Evolutionary conservation across 805 yeast species (phyloP).

Genomic region (Starmerella apis): DNA sequence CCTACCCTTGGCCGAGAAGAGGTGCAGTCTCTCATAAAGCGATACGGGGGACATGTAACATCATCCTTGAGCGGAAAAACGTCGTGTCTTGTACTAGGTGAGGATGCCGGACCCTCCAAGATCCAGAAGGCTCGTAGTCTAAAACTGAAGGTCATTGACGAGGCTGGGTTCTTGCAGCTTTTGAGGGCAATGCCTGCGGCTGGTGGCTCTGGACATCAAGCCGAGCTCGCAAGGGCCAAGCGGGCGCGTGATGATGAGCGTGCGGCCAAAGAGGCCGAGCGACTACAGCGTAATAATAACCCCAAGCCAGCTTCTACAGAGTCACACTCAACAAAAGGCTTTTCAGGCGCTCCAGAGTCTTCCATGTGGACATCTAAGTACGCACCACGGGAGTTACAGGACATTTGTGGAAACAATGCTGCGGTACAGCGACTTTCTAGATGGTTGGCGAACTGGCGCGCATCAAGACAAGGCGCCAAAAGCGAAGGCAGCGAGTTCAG

Average conservation of each 20-base stretch:
- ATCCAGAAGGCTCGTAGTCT: slow-evolving; percentile 64
- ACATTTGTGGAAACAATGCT: slow-evolving; percentile 85
- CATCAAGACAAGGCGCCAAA: slow-evolving; percentile 45
- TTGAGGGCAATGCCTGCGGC: slow-evolving; percentile 74
- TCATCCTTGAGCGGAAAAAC: slow-evolving; percentile 79
- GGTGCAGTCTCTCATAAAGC: slow-evolving; percentile 65
- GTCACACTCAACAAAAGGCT: background rate
- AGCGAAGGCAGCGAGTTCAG: slow-evolving; percentile 57
- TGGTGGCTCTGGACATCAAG: slow-evolving; percentile 80
- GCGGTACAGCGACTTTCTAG: slow-evolving; percentile 51
- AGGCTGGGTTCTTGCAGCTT: slow-evolving; percentile 72
- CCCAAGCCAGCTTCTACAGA: background rate
- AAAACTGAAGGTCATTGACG: slow-evolving; percentile 70
- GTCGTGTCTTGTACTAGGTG: slow-evolving; percentile 80
- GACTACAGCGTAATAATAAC: background rate
- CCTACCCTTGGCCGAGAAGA: slow-evolving; percentile 69
- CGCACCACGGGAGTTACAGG: slow-evolving; percentile 68
- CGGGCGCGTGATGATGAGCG: slow-evolving; percentile 53
- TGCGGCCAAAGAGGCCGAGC: slow-evolving; percentile 34
- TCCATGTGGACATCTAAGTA: slow-evolving; percentile 88
- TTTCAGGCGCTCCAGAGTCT: background rate
- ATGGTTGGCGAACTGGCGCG: slow-evolving; percentile 77
- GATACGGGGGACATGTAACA: slow-evolving; percentile 81
- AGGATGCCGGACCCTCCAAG: slow-evolving; percentile 95
- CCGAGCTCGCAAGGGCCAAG: slow-evolving; percentile 60